phyloP scores from a whole-genome alignment of 169 alveolate genomes.

The Eimeria maxima region DNA sequence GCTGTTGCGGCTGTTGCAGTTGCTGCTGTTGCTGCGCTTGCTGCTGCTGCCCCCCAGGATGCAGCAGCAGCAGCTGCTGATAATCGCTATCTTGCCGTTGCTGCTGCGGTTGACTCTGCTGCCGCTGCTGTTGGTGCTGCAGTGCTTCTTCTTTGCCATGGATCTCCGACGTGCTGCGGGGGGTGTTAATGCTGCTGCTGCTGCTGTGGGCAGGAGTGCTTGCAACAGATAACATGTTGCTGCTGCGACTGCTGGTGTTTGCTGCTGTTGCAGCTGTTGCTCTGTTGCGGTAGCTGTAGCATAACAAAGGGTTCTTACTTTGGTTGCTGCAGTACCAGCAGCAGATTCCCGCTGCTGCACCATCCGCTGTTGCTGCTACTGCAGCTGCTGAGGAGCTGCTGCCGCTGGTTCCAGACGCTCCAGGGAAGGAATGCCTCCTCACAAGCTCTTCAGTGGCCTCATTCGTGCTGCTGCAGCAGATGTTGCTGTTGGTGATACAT shows the following conservation, averaged over 20 bases:
- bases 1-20: background rate
- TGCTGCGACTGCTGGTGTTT: slow-evolving; percentile 55
- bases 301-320: background rate
- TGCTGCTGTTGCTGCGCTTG: background rate
- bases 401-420: slow-evolving; percentile 20
- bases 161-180: background rate
- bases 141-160: background rate
- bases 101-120: background rate
- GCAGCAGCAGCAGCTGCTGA: background rate
- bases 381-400: background rate
- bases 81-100: background rate
- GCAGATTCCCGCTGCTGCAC: background rate
- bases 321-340: slow-evolving; percentile 3
- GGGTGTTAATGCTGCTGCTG: slow-evolving; percentile 28
- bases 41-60: background rate
- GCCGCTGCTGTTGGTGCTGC: slow-evolving; percentile 43
- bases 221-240: slow-evolving; percentile 25
- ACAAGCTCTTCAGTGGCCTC: background rate
- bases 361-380: background rate
- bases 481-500: background rate
- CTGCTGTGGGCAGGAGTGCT: slow-evolving; percentile 55
- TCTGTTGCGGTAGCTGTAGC: slow-evolving; percentile 47
- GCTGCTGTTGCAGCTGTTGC: slow-evolving; percentile 47
- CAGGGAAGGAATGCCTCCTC: slow-evolving; percentile 21
- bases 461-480: background rate